Evolutionary conservation across 257 asterid species (phyloP).

Genomic region (Marsdenia floribunda): DNA sequence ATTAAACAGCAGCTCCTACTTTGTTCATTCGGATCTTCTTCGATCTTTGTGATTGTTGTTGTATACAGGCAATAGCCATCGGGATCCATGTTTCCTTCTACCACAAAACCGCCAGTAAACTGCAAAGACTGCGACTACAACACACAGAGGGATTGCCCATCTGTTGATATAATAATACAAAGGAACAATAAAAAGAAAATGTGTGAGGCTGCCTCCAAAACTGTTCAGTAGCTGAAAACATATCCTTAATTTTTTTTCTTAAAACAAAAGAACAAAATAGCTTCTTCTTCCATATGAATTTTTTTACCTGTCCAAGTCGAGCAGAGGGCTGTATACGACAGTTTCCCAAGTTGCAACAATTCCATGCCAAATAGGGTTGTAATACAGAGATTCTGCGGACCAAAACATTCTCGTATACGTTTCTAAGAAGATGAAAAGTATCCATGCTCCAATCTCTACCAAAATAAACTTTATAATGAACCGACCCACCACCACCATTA

Average conservation of each 20-base stretch:
- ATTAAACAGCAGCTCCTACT: background rate
- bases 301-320: constrained; percentile 87
- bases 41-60: constrained; percentile 57
- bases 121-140: constrained; percentile 38
- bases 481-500: constrained; percentile 96
- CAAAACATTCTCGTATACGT: constrained; percentile 93
- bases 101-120: constrained; percentile 85
- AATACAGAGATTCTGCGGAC: constrained; percentile 94
- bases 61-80: constrained; percentile 66
- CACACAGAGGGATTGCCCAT: constrained; percentile 81
- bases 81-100: constrained; percentile 49
- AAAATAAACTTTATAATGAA: constrained; percentile 73
- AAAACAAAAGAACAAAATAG: background rate
- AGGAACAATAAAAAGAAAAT: background rate
- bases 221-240: background rate
- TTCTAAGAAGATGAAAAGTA: constrained; percentile 92
- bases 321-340: constrained; percentile 85
- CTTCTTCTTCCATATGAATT: background rate
- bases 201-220: background rate
- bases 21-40: constrained; percentile 74
- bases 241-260: no score
- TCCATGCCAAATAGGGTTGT: constrained; percentile 88
- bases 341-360: constrained; percentile 88
- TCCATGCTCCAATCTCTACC: constrained; percentile 90
- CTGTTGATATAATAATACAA: constrained; percentile 35